A percentile compares a stretch with the other conserved stretches of the same genome.
Conservation (phyloP, 2,329 filamentous ascomycete genomes). For the Aurifilum marmelostoma region DNA sequence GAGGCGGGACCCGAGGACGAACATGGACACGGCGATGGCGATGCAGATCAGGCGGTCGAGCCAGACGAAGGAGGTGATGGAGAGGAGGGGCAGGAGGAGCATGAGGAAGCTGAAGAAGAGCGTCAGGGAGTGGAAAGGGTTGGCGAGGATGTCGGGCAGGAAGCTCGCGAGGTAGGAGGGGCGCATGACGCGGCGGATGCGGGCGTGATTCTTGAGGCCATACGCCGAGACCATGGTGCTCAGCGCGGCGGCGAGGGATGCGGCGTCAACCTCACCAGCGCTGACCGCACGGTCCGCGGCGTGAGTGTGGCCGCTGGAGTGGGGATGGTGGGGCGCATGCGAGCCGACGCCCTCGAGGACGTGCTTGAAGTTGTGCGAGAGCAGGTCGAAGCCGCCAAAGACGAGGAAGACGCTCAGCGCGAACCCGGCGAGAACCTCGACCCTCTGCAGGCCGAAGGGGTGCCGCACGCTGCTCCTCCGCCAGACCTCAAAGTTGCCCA, state of each 20-base stretch:
- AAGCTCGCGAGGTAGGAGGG: slow-evolving; percentile 71
- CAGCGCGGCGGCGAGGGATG: slow-evolving; percentile 78
- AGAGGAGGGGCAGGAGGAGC: slow-evolving; percentile 79
- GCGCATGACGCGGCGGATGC: slow-evolving; percentile 90
- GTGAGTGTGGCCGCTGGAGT: slow-evolving; percentile 47
- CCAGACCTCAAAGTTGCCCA: slow-evolving; percentile 98
- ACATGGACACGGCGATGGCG: slow-evolving; percentile 85
- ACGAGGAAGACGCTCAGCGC: slow-evolving; percentile 93
- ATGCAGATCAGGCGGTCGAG: slow-evolving; percentile 82
- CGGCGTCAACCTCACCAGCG: slow-evolving; percentile 78
- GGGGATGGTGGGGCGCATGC: slow-evolving; percentile 74
- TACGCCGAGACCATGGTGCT: slow-evolving; percentile 87
- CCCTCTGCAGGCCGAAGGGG: slow-evolving; percentile 89
- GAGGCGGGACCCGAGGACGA: slow-evolving; percentile 79
- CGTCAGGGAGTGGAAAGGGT: slow-evolving; percentile 93
- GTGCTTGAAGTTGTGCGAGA: slow-evolving; percentile 92
- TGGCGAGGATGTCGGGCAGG: slow-evolving; percentile 84
- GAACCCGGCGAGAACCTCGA: slow-evolving; percentile 92
- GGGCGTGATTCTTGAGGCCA: slow-evolving; percentile 83
- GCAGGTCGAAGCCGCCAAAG: slow-evolving; percentile 96
- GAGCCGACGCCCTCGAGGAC: slow-evolving; percentile 73
- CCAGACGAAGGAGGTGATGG: slow-evolving; percentile 78
- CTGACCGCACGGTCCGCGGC: slow-evolving; percentile 52
- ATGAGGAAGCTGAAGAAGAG: slow-evolving; percentile 77
- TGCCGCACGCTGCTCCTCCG: slow-evolving; percentile 88